These are phyloP conservation scores for Magnolia kwangsiensis DNA, from an alignment of 164 flowering plant genomes.

Conservation along the genomic window DNA sequence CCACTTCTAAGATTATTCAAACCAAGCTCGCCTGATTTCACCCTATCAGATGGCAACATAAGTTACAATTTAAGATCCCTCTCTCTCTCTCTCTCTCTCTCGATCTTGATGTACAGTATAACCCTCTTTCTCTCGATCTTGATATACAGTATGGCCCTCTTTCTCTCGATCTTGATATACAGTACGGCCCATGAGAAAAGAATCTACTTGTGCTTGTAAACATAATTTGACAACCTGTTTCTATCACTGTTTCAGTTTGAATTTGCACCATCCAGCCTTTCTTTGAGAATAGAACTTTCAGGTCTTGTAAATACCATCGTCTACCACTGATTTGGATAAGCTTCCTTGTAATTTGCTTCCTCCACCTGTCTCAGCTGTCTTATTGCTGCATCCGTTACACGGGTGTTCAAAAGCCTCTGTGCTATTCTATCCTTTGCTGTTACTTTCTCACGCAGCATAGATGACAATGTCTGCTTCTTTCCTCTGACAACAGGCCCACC, in stretches of 20 bases:
- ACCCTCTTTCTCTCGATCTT: too few relatives aligned
- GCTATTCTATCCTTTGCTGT: conserved; percentile 65
- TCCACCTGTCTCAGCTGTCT: conserved; percentile 48
- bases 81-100: too few relatives aligned
- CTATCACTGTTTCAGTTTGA: not conserved
- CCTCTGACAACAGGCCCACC: conserved; percentile 17
- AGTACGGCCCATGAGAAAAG: too few relatives aligned
- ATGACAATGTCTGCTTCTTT: conserved; percentile 59
- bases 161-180: too few relatives aligned
- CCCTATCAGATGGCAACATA: too few relatives aligned
- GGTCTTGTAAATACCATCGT: not conserved
- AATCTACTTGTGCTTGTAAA: too few relatives aligned
- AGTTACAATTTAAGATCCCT: too few relatives aligned
- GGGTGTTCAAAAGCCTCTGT: conserved; percentile 49
- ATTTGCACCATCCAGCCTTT: not conserved
- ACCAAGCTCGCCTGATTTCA: too few relatives aligned
- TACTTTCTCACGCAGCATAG: conserved; percentile 78
- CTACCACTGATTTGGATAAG: conserved; percentile 87
- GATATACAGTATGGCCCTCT: too few relatives aligned
- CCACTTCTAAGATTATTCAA: too few relatives aligned
- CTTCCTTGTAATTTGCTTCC: conserved; percentile 67
- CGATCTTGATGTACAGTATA: too few relatives aligned
- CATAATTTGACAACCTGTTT: too few relatives aligned
- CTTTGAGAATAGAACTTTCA: not conserved
- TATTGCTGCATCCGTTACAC: conserved; percentile 44